Evolutionary conservation across 306 rosid species (phyloP).

Genomic region (Malus asiatica): DNA sequence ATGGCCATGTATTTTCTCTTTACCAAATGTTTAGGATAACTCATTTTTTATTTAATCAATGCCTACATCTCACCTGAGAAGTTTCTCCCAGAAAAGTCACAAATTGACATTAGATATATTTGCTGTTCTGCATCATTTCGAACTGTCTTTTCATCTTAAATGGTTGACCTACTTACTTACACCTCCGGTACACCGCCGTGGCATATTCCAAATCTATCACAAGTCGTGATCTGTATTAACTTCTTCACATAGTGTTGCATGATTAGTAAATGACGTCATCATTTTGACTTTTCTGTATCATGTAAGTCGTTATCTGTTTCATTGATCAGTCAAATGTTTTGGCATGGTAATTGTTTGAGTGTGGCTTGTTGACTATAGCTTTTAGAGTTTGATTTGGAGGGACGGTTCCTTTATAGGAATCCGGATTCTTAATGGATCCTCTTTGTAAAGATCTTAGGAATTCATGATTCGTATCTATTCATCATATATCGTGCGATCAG

Average conservation of each 20-base stretch:
- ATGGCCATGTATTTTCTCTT: background rate
- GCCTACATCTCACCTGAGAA: background rate
- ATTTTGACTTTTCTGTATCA: background rate
- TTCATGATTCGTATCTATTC: no score
- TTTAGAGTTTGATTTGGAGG: background rate
- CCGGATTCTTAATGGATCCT: no score
- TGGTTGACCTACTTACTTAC: background rate
- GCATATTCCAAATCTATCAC: no score
- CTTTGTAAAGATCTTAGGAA: accelerated
- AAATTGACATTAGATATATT: background rate
- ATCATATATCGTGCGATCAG: no score
- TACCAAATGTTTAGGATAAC: background rate
- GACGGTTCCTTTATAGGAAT: background rate
- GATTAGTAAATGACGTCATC: accelerated
- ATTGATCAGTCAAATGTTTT: background rate
- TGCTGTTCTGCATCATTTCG: background rate
- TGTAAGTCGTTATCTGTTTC: no score
- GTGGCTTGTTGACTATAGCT: background rate
- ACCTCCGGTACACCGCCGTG: accelerated
- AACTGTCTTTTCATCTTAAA: background rate
- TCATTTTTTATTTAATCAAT: background rate
- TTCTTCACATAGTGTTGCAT: background rate
- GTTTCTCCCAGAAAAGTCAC: background rate
- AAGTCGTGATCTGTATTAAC: no score
- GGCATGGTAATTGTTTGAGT: background rate